Evolutionary conservation across 805 yeast genomes (phyloP).

Genomic region (Schizosaccharomyces osmophilus): DNA sequence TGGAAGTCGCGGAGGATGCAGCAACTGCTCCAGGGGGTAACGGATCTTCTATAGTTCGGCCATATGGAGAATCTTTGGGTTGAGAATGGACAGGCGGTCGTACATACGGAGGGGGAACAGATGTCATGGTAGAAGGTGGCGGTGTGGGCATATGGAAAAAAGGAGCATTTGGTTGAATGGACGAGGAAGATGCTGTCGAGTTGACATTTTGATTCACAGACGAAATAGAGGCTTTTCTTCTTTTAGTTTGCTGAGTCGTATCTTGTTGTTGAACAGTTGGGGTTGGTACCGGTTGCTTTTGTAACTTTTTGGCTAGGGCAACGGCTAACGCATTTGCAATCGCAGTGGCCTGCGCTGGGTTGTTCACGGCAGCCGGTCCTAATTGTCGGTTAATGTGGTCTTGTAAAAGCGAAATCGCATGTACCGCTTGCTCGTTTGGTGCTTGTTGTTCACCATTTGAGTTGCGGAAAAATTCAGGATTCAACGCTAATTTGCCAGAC

Average conservation of each 20-base stretch:
- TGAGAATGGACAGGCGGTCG: not conserved
- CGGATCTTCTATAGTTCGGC: not conserved
- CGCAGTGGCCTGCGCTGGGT: slow-evolving; percentile 8
- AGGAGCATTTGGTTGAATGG: not conserved
- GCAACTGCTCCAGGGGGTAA: not conserved
- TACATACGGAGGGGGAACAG: not conserved
- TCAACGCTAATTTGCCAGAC: slow-evolving; percentile 1
- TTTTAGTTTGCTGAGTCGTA: not conserved
- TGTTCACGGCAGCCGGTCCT: slow-evolving; percentile 21
- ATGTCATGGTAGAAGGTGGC: not conserved
- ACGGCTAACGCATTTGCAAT: slow-evolving; percentile 9
- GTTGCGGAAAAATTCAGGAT: slow-evolving; percentile 5
- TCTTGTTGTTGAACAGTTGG: not conserved
- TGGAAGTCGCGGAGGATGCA: not conserved
- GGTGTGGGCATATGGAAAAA: not conserved
- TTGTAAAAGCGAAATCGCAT: slow-evolving; percentile 61
- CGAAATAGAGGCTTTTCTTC: not conserved
- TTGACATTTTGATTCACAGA: too few species aligned
- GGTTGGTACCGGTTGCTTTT: not conserved
- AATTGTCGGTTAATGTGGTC: slow-evolving; percentile 64
- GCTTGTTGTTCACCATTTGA: slow-evolving; percentile 3
- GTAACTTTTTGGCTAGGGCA: slow-evolving; percentile 6
- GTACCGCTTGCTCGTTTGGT: slow-evolving; percentile 29
- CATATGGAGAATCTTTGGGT: not conserved
- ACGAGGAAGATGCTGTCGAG: not conserved